Conservation (phyloP, 2,329 filamentous ascomycete genomes). For the Aspergillus sp. region DNA sequence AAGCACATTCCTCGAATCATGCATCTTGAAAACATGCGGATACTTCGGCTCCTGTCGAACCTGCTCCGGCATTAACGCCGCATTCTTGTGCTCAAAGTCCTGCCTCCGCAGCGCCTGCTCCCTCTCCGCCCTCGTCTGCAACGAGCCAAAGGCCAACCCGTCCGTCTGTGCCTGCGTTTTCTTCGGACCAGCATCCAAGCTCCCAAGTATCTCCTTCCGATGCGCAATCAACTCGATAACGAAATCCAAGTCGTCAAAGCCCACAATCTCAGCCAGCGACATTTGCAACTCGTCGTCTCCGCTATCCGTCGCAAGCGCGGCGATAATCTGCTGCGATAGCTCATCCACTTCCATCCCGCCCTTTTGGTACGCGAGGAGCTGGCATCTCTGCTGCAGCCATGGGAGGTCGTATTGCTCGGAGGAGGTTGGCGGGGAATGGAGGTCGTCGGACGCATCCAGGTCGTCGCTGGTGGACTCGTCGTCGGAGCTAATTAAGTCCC, state of each 20-base stretch:
- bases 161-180: constrained; percentile 45
- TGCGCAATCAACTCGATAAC: constrained; percentile 87
- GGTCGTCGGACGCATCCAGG: constrained; percentile 58
- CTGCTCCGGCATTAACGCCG: constrained; percentile 71
- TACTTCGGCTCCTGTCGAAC: constrained; percentile 75
- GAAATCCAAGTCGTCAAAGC: constrained; percentile 91
- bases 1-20: constrained; percentile 83
- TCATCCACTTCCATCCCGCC: constrained; percentile 70
- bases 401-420: constrained; percentile 56
- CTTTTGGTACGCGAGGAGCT: constrained; percentile 65
- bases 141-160: constrained; percentile 54
- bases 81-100: constrained; percentile 83
- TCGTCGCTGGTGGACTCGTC: constrained; percentile 71
- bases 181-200: constrained; percentile 31
- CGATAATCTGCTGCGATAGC: constrained; percentile 77
- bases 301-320: constrained; percentile 71
- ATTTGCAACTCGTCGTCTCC: constrained; percentile 90
- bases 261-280: constrained; percentile 83
- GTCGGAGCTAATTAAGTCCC: constrained; percentile 84
- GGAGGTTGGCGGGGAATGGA: constrained; percentile 31
- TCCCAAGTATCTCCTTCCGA: constrained; percentile 67
- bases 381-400: constrained; percentile 76
- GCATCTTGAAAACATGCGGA: constrained; percentile 87
- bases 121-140: constrained; percentile 77
- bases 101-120: constrained; percentile 75